Base-by-base conservation (phyloP, 306 rosid species). In the Coriaria nepalensis region DNA sequence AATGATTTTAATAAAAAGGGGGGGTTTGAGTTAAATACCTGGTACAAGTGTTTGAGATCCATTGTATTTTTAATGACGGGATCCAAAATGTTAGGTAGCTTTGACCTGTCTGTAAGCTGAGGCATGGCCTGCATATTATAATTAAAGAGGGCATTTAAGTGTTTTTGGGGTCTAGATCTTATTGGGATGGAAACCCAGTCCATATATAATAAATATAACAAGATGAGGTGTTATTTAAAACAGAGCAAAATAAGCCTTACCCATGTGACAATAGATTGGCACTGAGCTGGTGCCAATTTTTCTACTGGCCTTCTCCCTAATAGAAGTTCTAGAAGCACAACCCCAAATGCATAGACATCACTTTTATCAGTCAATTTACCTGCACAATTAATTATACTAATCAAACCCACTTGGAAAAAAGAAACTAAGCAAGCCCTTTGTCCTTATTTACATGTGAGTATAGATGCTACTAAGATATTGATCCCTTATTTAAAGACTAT, bases 191-290 rank as follows among this genome's bases (percentile, higher is more conserved):
- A 51, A 20, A 47, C 33, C 50, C 29, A 1, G 29, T 20, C n/a
- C n/a, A 20, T 20, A 20, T 20, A 20, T 20, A 20, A 20, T 20
- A 20, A 20, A 20, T 20, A 20, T 3, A 20, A 20, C 29, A 20
- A 20, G 29, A 20, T 20, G 29, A 3, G 29, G 29, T 20, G 29
- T 20, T 20, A 20, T 20, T 20, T 1, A 20, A 20, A 20, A 20
- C 29, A 20, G 29, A 20, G 29, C 29, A 20, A 20, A 20, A 20
- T 20, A 45, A 20, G 51, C 43, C 71, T 46, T 78, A 84, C 98
- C 98, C 95, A 90, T 79, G 98, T 90, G 70, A 90, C 95, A 42
- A 90, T 73, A 10, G 95, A 90, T 73, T 79, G 95, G 69, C 94
- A 85, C 60, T 75, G 87, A 67, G 87, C 53, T 47, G 87, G 94